Percentiles rank a stretch among this genome's conserved stretches.
Conservation (phyloP, 306 rosid genomes). For the Elaeagnus macrophylla region DNA sequence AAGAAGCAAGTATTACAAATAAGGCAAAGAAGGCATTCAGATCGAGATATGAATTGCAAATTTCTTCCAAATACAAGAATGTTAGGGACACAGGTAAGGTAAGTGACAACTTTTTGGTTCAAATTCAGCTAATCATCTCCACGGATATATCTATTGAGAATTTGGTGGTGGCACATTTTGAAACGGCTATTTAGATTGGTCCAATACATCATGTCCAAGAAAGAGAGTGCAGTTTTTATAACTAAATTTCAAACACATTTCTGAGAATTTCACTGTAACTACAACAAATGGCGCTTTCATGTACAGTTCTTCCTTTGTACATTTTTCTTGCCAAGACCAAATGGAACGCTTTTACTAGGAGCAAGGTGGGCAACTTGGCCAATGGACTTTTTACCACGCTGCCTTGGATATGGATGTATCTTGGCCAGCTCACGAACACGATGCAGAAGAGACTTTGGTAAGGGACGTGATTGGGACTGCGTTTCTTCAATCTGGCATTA, state of each 20-base stretch:
- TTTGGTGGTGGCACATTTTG: constrained; percentile 21
- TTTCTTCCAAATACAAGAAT: no score
- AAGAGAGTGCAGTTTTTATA: constrained; percentile 27
- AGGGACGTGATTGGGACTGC: constrained; percentile 40
- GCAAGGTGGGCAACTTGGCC: constrained; percentile 26
- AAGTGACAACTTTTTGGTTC: no score
- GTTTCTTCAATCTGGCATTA: constrained; percentile 52
- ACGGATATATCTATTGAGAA: constrained; percentile 24
- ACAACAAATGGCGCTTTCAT: constrained; percentile 19
- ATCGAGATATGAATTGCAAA: no score
- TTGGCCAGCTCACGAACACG: constrained; percentile 80
- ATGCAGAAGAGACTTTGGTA: constrained; percentile 51
- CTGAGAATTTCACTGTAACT: constrained; percentile 20
- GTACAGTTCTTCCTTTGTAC: constrained; percentile 34
- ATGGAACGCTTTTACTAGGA: constrained; percentile 21
- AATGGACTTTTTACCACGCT: constrained; percentile 41
- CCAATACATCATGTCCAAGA: constrained; percentile 17
- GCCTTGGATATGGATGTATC: constrained; percentile 80
- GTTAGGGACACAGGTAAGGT: no score
- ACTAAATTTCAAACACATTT: constrained; percentile 35
- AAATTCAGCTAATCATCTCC: no score
- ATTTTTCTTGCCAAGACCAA: constrained; percentile 37
- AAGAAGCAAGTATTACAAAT: no score
- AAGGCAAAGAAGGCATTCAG: no score
- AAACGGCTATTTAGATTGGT: constrained; percentile 1